Percentiles rank a stretch among this genome's conserved stretches.
Conservation (phyloP, 2,329 filamentous ascomycete genomes). For the Aspergillus jensenii region DNA sequence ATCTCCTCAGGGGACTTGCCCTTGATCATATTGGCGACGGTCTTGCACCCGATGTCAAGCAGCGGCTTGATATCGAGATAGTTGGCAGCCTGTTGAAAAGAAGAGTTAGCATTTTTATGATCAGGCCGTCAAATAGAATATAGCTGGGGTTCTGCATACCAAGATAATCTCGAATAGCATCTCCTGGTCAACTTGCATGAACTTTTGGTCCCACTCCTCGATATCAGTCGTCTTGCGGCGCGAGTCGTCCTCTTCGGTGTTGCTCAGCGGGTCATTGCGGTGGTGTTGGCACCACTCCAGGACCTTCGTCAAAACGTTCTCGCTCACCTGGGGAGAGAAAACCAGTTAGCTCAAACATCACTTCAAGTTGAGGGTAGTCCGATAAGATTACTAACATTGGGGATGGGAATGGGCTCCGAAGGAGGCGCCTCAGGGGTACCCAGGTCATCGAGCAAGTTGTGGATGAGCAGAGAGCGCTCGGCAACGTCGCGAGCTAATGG, state of each 20-base stretch:
- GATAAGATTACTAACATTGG: constrained; percentile 44
- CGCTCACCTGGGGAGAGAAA: constrained; percentile 67
- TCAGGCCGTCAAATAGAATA: neutral
- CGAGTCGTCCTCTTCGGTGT: constrained; percentile 83
- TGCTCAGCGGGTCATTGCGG: constrained; percentile 78
- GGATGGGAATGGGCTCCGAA: constrained; percentile 67
- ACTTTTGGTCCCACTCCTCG: constrained; percentile 99
- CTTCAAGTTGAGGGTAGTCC: neutral
- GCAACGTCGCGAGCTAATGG: constrained; percentile 73
- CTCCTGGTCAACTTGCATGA: constrained; percentile 99
- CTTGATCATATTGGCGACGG: constrained; percentile 99
- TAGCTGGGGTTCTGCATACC: constrained; percentile 53
- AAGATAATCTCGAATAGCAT: constrained; percentile 99
- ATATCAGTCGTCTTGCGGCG: constrained; percentile 99
- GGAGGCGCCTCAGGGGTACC: constrained; percentile 53
- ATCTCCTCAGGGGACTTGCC: constrained; percentile 99
- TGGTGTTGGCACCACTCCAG: constrained; percentile 98
- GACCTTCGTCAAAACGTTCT: constrained; percentile 90
- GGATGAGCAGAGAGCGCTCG: constrained; percentile 91
- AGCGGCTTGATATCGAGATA: constrained; percentile 99
- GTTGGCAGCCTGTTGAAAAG: constrained; percentile 73
- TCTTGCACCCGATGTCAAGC: constrained; percentile 98
- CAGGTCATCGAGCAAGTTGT: constrained; percentile 96
- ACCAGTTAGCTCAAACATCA: neutral
- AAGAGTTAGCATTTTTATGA: neutral